phyloP scores from a whole-genome alignment of 2,329 filamentous ascomycete species.

The Aspergillus ibericus region DNA sequence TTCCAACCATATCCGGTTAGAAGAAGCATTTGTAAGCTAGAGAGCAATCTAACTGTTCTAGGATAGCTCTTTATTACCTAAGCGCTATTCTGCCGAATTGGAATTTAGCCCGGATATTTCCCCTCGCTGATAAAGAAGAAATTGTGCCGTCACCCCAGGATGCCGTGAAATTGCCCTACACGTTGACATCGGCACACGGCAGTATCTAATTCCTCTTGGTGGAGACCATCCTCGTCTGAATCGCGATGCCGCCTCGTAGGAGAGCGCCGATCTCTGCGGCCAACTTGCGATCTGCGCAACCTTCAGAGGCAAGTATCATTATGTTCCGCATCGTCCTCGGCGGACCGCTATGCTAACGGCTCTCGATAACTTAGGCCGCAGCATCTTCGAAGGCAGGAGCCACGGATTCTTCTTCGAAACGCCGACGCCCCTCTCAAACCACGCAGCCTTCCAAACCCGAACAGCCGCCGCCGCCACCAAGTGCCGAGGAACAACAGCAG shows the following conservation, averaged over 20 bases:
- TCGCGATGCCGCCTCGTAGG: slow-evolving; percentile 39
- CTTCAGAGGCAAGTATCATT: slow-evolving; percentile 35
- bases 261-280: slow-evolving; percentile 34
- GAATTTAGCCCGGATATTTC: slow-evolving; percentile 23
- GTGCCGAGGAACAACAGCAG: slow-evolving; percentile 17
- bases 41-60: slow-evolving; percentile 1
- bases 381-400: slow-evolving; percentile 15
- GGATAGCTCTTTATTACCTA: slow-evolving; percentile 14
- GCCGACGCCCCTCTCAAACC: slow-evolving; percentile 30
- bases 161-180: slow-evolving; percentile 14
- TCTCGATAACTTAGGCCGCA: slow-evolving; percentile 12
- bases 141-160: slow-evolving; percentile 16
- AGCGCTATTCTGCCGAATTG: slow-evolving; percentile 12
- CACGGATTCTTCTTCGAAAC: slow-evolving; percentile 25
- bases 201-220: slow-evolving; percentile 1
- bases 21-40: slow-evolving; percentile 5
- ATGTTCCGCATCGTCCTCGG: slow-evolving; percentile 21
- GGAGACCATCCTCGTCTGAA: not conserved
- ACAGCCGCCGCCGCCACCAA: slow-evolving; percentile 17
- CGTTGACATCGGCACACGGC: not conserved
- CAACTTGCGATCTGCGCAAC: slow-evolving; percentile 26
- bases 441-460: slow-evolving; percentile 22
- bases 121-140: slow-evolving; percentile 27
- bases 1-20: not conserved
- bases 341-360: slow-evolving; percentile 13